Base-by-base conservation (phyloP, 805 yeast genomes). In the Metschnikowia chrysomelidarum region DNA sequence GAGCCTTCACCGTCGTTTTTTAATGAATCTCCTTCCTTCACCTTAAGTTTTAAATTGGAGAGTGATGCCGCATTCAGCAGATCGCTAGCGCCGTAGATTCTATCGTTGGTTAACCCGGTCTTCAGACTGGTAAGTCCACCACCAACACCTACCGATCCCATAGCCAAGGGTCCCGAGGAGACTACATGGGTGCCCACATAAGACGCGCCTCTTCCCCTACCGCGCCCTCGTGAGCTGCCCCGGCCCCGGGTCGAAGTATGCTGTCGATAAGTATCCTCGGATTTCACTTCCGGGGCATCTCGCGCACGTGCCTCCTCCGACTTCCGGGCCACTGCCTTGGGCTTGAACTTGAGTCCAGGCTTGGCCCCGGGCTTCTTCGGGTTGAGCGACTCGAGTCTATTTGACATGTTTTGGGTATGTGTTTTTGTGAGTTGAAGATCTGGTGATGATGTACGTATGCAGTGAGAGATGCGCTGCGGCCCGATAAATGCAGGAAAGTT, bases 311-410 rank as follows among this genome's bases (percentile, higher is more conserved):
- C 96, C 48, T 85, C 89, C 48, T 86, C 82, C 8, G 87, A 65
- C 55, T 87, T 78, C 60, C 97, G 70, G 0, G 88, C 88, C 27
- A 89, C 95, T 2, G 72, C 81, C 58, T 89, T 89, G 2, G 97
- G 97, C 58, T 80, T 79, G 62, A 89, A 89, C 58, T 82, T 82
- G 41, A 83, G 62, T 2, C 77, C 68, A 6, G 85, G 75, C 49
- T 77, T 76, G 2, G 63, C 51, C 13, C 46, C 44, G 26, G 54
- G 47, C 41, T 62, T 63, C 38, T 58, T 56, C 11, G 66, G 52
- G 40, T 56, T 63, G 46, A 67, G 54, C 16, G 70, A 64, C 29
- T 67, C 73, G 36, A 67, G 59, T 38, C 73, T 44, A 46, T 66
- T 63, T 21, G 70, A 61, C 72, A 66, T 67, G 36, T 4, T 14